Evolutionary conservation across 2,329 filamentous ascomycete species (phyloP).

Genomic region (Hirsutella thompsonii): DNA sequence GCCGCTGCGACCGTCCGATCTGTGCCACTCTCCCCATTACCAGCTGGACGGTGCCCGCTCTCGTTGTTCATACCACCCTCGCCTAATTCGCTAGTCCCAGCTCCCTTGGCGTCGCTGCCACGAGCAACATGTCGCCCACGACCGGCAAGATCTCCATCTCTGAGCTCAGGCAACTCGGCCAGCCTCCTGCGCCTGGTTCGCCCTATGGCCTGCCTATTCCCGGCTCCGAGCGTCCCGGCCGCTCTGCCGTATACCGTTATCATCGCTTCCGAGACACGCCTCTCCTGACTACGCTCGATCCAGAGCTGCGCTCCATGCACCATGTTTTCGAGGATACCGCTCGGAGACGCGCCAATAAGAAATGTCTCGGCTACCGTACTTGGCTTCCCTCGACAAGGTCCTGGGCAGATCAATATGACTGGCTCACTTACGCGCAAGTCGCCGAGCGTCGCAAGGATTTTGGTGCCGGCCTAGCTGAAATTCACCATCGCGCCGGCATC

Average conservation of each 20-base stretch:
- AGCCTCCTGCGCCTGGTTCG: slow-evolving; percentile 56
- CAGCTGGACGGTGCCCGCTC: background rate
- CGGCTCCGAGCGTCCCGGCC: slow-evolving; percentile 58
- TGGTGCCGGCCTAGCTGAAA: slow-evolving; percentile 71
- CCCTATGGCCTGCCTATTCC: slow-evolving; percentile 71
- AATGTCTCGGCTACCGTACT: slow-evolving; percentile 67
- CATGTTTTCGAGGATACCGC: slow-evolving; percentile 66
- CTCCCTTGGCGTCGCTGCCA: background rate
- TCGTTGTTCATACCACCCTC: background rate
- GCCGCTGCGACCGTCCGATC: no score
- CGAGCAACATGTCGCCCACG: slow-evolving; percentile 18
- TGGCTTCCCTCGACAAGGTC: slow-evolving; percentile 65
- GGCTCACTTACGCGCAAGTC: slow-evolving; percentile 74
- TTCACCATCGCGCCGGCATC: slow-evolving; percentile 63
- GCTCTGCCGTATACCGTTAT: slow-evolving; percentile 70
- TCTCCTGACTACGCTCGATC: slow-evolving; percentile 60
- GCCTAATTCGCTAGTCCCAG: no score
- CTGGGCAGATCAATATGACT: slow-evolving; percentile 64
- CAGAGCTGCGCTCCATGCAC: slow-evolving; percentile 58
- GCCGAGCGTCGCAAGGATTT: slow-evolving; percentile 69
- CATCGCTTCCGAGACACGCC: slow-evolving; percentile 62
- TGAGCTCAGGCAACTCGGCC: slow-evolving; percentile 38
- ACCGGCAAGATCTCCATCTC: slow-evolving; percentile 25
- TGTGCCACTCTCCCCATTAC: no score
- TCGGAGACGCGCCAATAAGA: slow-evolving; percentile 49